Conservation (phyloP, 495 filamentous ascomycete genomes). For the Letharia lupina region DNA sequence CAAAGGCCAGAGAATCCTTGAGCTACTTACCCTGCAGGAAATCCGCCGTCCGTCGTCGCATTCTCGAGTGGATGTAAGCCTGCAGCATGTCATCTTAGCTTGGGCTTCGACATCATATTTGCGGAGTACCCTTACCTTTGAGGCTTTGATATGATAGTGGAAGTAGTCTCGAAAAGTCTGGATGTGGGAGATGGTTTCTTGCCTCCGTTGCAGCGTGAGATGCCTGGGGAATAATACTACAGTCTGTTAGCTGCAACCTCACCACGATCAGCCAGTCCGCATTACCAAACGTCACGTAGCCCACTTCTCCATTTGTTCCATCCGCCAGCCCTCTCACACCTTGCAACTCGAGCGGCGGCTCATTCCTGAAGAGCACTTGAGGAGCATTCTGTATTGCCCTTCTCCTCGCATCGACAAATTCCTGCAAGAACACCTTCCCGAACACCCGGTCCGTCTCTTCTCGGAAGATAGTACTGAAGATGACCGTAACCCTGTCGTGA, state of each 20-base stretch:
- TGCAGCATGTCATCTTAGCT: conserved; percentile 28
- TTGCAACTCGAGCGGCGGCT: conserved; percentile 85
- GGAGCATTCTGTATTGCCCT: conserved; percentile 96
- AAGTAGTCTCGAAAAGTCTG: conserved; percentile 99
- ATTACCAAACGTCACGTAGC: conserved; percentile 95
- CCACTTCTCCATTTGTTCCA: conserved; percentile 66
- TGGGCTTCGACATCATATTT: background rate
- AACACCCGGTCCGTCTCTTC: conserved; percentile 97
- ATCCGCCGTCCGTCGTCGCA: conserved; percentile 93
- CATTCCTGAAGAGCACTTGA: conserved; percentile 94
- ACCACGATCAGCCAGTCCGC: background rate
- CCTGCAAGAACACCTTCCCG: conserved; percentile 90
- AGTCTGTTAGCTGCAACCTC: conserved; percentile 18
- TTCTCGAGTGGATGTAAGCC: conserved; percentile 97
- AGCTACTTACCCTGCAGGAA: conserved; percentile 76
- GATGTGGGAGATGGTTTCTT: conserved; percentile 95
- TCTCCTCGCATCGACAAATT: conserved; percentile 92
- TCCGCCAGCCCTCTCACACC: conserved; percentile 73
- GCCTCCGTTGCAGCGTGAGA: conserved; percentile 77
- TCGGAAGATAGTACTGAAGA: conserved; percentile 95
- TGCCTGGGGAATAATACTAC: conserved; percentile 93
- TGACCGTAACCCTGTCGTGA: conserved; percentile 93
- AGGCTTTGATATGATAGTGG: conserved; percentile 99
- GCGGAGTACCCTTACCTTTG: conserved; percentile 56
- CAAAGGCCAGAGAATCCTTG: background rate